Evolutionary conservation across 495 filamentous ascomycete genomes (phyloP).

Genomic region (Bacidia rubella): DNA sequence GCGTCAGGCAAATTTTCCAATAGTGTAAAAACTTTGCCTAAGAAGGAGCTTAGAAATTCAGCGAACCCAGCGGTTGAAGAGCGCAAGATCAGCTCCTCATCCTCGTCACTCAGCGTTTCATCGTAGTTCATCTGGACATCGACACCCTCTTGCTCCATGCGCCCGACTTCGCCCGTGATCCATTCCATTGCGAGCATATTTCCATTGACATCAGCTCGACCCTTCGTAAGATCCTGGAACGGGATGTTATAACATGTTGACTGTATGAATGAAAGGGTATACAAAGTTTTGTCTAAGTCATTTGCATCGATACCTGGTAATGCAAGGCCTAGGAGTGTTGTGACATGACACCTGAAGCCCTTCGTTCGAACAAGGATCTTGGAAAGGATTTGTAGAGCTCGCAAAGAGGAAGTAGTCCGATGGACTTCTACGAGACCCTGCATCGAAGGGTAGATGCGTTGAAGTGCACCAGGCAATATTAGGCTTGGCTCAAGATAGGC

Average conservation of each 20-base stretch:
- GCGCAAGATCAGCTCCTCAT: slow-evolving; percentile 82
- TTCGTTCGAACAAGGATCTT: slow-evolving; percentile 81
- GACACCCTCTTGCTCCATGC: slow-evolving; percentile 80
- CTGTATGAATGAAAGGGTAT: slow-evolving; percentile 90
- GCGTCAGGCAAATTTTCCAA: slow-evolving; percentile 91
- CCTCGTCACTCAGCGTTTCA: slow-evolving; percentile 64
- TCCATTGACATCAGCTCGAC: slow-evolving; percentile 50
- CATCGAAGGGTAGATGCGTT: slow-evolving; percentile 91
- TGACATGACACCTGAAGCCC: slow-evolving; percentile 89
- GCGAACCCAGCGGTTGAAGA: slow-evolving; percentile 90
- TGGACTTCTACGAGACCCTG: slow-evolving; percentile 96
- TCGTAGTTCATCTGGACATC: slow-evolving; percentile 76
- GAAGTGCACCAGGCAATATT: slow-evolving; percentile 84
- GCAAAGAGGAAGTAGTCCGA: slow-evolving; percentile 83
- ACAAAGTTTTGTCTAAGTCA: slow-evolving; percentile 89
- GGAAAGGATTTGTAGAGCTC: slow-evolving; percentile 77
- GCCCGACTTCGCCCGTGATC: slow-evolving; percentile 84
- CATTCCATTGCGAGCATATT: slow-evolving; percentile 79
- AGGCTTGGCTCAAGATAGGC: slow-evolving; percentile 84
- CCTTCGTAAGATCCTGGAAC: slow-evolving; percentile 66
- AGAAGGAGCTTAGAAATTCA: slow-evolving; percentile 78
- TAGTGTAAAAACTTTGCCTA: slow-evolving; percentile 89
- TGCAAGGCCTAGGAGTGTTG: slow-evolving; percentile 77
- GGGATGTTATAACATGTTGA: slow-evolving; percentile 90
- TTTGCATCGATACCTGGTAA: slow-evolving; percentile 96